Evolutionary conservation across 345 rosid genomes (phyloP).

Genomic region (Cardamine chenopodiifolia): DNA sequence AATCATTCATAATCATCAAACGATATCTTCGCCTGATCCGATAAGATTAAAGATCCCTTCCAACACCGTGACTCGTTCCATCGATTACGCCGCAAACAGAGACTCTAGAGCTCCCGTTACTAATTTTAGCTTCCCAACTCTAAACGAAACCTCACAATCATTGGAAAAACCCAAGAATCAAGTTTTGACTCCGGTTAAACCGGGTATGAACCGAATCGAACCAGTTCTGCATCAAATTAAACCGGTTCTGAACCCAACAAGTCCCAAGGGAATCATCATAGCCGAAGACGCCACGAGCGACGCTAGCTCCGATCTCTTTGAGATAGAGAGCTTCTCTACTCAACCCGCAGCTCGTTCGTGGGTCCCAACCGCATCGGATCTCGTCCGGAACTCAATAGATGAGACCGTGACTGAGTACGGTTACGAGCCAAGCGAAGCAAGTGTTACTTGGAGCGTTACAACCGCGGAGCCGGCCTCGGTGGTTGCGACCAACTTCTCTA

Average conservation of each 20-base stretch:
- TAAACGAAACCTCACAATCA: constrained; percentile 15
- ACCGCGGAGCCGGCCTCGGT: constrained; percentile 61
- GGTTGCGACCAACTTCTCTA: constrained; percentile 54
- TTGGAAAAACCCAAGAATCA: constrained; percentile 7
- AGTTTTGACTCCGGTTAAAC: constrained; percentile 1
- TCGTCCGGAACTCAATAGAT: constrained; percentile 60
- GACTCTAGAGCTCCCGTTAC: constrained; percentile 18
- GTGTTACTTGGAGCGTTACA: constrained; percentile 89
- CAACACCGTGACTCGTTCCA: constrained; percentile 23
- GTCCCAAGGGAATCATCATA: constrained; percentile 10
- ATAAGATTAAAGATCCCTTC: constrained; percentile 37
- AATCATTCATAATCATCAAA: constrained; percentile 29
- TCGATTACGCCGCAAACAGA: neutral
- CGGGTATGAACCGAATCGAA: neutral
- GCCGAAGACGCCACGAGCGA: constrained; percentile 81
- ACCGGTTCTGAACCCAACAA: constrained; percentile 14
- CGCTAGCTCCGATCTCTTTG: constrained; percentile 92
- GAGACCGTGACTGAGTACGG: constrained; percentile 59
- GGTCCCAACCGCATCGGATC: constrained; percentile 39
- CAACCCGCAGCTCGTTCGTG: constrained; percentile 45
- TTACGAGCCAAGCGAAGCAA: constrained; percentile 89
- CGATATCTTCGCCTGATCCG: constrained; percentile 36
- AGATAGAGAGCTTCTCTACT: constrained; percentile 94
- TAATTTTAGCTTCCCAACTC: constrained; percentile 33
- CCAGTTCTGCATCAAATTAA: constrained; percentile 16